phyloP scores from a whole-genome alignment of 2,329 filamentous ascomycete genomes.

The Arthrobotrys iridis region DNA sequence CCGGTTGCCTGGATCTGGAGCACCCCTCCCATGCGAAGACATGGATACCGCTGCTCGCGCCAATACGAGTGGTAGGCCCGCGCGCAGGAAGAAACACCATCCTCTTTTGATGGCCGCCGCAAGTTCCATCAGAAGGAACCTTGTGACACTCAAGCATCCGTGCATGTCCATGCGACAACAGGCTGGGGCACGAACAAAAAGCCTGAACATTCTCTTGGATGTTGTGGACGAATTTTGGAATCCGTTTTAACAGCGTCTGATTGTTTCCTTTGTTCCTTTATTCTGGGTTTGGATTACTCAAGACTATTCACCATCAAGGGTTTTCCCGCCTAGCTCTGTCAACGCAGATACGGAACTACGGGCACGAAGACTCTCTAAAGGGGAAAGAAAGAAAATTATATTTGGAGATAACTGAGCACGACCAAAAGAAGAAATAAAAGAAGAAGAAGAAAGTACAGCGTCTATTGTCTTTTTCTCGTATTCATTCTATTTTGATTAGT shows the following conservation, averaged over 20 bases:
- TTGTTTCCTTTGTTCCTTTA: background rate
- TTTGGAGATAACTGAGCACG: background rate
- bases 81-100: slow-evolving; percentile 9
- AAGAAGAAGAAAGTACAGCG: too few species aligned
- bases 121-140: slow-evolving; percentile 26
- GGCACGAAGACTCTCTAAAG: background rate
- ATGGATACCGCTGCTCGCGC: slow-evolving; percentile 49
- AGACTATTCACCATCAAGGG: background rate
- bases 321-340: slow-evolving; percentile 5
- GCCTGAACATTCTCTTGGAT: slow-evolving; percentile 7
- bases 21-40: slow-evolving; percentile 23
- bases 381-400: background rate
- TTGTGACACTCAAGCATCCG: slow-evolving; percentile 52
- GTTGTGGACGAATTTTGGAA: slow-evolving; percentile 5
- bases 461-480: background rate
- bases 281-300: background rate
- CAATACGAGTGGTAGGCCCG: slow-evolving; percentile 38
- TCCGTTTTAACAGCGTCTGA: background rate
- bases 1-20: slow-evolving; percentile 44
- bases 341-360: too few species aligned
- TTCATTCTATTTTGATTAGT: background rate
- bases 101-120: slow-evolving; percentile 23
- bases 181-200: slow-evolving; percentile 2
- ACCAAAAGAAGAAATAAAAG: background rate
- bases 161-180: slow-evolving; percentile 51